phyloP scores from a whole-genome alignment of 1,284 basidiomycete species.

The Omphalotus olearius region DNA sequence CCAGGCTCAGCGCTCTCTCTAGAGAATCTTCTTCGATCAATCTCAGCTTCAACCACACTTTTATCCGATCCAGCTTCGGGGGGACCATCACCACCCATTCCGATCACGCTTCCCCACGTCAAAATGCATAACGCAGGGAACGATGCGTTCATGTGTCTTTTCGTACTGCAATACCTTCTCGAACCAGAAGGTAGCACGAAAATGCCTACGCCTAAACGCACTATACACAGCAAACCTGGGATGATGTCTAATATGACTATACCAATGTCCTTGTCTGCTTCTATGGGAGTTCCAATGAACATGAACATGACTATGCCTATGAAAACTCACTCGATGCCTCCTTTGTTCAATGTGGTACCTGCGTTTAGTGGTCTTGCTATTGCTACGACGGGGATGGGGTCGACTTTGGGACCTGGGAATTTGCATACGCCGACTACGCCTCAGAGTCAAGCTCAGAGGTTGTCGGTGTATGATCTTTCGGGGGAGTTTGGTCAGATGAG shows the following conservation, averaged over 20 bases:
- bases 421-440: slow-evolving; percentile 1
- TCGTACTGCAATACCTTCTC: slow-evolving; percentile 60
- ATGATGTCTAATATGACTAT: not conserved
- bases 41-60: slow-evolving; percentile 27
- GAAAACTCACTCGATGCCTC: too few species aligned
- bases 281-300: not conserved
- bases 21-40: slow-evolving; percentile 48
- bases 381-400: not conserved
- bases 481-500: slow-evolving; percentile 34
- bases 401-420: slow-evolving; percentile 2
- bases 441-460: slow-evolving; percentile 9
- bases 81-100: slow-evolving; percentile 4
- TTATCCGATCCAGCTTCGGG: slow-evolving; percentile 14
- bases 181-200: slow-evolving; percentile 35
- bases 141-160: slow-evolving; percentile 61
- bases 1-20: slow-evolving; percentile 50
- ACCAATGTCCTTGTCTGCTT: too few species aligned
- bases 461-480: slow-evolving; percentile 31
- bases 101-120: slow-evolving; percentile 36
- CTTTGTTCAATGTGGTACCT: not conserved
- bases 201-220: slow-evolving; percentile 20
- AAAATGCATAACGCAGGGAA: slow-evolving; percentile 66
- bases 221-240: not conserved
- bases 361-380: not conserved
- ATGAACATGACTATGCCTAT: too few species aligned